A percentile compares a stretch with the other conserved stretches of the same genome.
phyloP scores from a whole-genome alignment of 768 basidiomycete genomes.

The Amanita molliuscula region DNA sequence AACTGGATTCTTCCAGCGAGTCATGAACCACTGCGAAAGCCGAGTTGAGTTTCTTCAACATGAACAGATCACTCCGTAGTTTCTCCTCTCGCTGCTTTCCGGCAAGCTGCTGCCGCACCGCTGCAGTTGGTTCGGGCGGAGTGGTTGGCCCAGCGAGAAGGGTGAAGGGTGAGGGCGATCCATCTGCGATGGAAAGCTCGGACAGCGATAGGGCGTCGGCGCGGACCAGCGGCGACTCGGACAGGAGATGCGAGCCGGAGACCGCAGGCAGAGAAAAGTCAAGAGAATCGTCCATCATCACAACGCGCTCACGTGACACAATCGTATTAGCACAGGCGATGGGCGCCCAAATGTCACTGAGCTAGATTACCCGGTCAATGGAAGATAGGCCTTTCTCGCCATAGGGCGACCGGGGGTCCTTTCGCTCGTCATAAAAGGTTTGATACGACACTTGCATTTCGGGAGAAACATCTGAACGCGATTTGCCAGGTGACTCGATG shows the following conservation, averaged over 20 bases:
- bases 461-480: not conserved
- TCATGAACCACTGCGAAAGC: constrained; percentile 62
- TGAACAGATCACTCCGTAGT: constrained; percentile 61
- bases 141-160: constrained; percentile 15
- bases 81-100: constrained; percentile 46
- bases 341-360: constrained; percentile 10
- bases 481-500: constrained; percentile 8
- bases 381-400: not conserved
- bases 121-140: not conserved
- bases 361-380: constrained; percentile 4
- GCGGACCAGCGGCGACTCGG: constrained; percentile 28
- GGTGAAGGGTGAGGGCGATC: constrained; percentile 16
- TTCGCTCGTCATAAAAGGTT: not conserved
- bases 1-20: constrained; percentile 50
- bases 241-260: constrained; percentile 24
- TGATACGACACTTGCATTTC: constrained; percentile 5
- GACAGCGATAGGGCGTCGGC: constrained; percentile 47
- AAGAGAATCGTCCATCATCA: not conserved
- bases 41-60: constrained; percentile 63
- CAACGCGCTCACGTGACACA: not conserved
- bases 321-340: not conserved
- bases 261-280: constrained; percentile 2
- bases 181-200: constrained; percentile 38
- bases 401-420: constrained; percentile 12
- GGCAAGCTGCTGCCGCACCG: not conserved